Evolutionary conservation across 2,329 filamentous ascomycete genomes (phyloP), one percentile per base, ranked within the genome.

Genomic region (Penicillium polonicum): DNA sequence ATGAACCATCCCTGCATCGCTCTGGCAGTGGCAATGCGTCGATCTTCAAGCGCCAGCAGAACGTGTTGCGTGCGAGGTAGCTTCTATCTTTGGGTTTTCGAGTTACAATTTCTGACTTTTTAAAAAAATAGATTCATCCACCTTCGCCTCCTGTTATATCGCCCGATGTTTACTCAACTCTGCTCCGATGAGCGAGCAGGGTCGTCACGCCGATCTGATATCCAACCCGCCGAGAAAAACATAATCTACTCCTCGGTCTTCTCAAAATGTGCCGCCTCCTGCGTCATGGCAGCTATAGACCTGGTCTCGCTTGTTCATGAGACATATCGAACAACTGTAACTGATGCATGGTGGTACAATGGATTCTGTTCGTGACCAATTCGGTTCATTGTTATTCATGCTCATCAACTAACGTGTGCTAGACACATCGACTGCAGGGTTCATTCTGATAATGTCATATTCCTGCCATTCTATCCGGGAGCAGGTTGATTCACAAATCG

Each of bases 321-420:
- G 13, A 74, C 68, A 4, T 70, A 71, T 38, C 50, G 55, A 39
- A 69, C 68, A 1, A 59, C 68, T 1, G 39, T 62, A 1, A 68
- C 68, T 3, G 72, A 71, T 23, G 63, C 68, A 4, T 75, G 72
- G 74, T 76, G 74, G 74, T 76, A 75, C 57, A 76, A 76, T 54
- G 72, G 70, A 10, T 74, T 76, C 17, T 77, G 74, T 75, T 66
- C 38, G 72, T 65, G 9, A 1, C 21, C 3, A 4, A 9, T 31
- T 12, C 12, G 0, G 17, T 45, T 15, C 3, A 41, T 9, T 21
- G n/a, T 21, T 3, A n/a, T 27, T 27, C 17, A 50, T 21, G 23
- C 10, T 49, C 23, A 50, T n/a, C 25, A n/a, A 15, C 29, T 38
- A 19, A 59, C 39, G 12, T 15, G 8, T 33, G 4, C 10, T 38